Base-by-base conservation (phyloP, 495 filamentous ascomycete genomes). In the Penicillium tannophilum region DNA sequence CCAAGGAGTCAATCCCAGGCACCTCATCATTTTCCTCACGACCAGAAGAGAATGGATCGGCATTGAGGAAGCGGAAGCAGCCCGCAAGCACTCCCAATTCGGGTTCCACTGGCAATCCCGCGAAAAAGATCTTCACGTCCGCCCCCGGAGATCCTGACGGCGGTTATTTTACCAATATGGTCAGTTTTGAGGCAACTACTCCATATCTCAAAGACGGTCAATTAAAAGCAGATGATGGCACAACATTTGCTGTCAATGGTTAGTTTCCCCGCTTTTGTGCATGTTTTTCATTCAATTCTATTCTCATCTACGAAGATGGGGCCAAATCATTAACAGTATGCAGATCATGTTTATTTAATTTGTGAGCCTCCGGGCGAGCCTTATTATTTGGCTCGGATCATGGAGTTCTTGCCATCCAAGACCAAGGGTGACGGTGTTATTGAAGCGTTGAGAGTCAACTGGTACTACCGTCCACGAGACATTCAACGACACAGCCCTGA, bases 281-380 rank as follows among this genome's bases (percentile, higher is more conserved):
- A 55, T 53, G 39, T 41, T 56, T 20, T 23, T 31, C 41, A 17
- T 51, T 23, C 4, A n/a, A 6, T 41, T 41, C 2, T 41, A 17
- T 41, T 41, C 4, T 17, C 11, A 41, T 17, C 14, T 41, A 41
- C 7, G 39, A 23, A 41, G 39, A 41, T 17, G 17, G 16, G 35
- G 49, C 52, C 28, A 39, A 36, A 45, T 61, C 56, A 61, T 63
- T 76, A 63, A 73, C 54, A 42, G 20, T 9, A 36, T 58, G 10
- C 74, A 99, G 94, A 99, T 78, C 92, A 97, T 68, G 88, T 96
- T 47, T 99, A 98, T 78, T 84, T 98, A 61, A 88, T 99, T 56
- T 99, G 92, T 76, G 94, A 99, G 74, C 94, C 94, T 16, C 94
- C 94, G 3, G 94, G 94, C 39, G 94, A 99, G 71, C 95, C 94